These are phyloP conservation scores for Fusarium goolgardi DNA, from an alignment of 2,329 filamentous ascomycete species.

Conservation along the genomic window DNA sequence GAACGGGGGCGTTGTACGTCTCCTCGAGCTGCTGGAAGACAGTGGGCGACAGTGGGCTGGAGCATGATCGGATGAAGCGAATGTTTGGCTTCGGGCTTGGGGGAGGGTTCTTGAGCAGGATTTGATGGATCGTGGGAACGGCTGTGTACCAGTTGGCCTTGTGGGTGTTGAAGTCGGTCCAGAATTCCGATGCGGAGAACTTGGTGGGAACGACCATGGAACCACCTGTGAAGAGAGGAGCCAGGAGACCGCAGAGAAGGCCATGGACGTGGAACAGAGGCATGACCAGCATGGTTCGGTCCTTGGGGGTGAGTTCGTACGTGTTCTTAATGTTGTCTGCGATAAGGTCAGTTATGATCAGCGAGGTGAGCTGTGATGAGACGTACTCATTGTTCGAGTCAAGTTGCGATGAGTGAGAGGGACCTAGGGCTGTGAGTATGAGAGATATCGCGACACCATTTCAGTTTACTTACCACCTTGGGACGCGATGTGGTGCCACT, in stretches of 20 bases:
- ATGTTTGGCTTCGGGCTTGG: conserved; percentile 78
- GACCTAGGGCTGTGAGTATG: conserved; percentile 58
- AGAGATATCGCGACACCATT: neutral
- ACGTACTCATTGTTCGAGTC: conserved; percentile 78
- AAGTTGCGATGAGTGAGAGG: conserved; percentile 85
- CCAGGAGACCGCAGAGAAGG: conserved; percentile 84
- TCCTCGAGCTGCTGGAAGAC: conserved; percentile 83
- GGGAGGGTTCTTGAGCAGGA: conserved; percentile 78
- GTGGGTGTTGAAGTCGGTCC: conserved; percentile 78
- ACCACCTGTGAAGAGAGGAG: conserved; percentile 78
- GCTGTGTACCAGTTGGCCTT: conserved; percentile 92
- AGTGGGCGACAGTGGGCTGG: conserved; percentile 83
- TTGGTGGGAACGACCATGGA: conserved; percentile 82
- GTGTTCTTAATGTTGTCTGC: conserved; percentile 80
- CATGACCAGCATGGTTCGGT: conserved; percentile 90
- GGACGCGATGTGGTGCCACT: conserved; percentile 85
- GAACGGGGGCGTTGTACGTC: conserved; percentile 80
- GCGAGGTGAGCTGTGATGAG: conserved; percentile 40
- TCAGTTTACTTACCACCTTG: conserved; percentile 72
- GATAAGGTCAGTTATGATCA: conserved; percentile 1
- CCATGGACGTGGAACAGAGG: conserved; percentile 92
- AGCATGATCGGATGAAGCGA: conserved; percentile 89
- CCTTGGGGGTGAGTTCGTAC: conserved; percentile 75
- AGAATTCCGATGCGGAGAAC: conserved; percentile 87
- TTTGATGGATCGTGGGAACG: conserved; percentile 93